Base-by-base conservation (phyloP, 1,284 basidiomycete genomes). In the Agroathelia rolfsii region DNA sequence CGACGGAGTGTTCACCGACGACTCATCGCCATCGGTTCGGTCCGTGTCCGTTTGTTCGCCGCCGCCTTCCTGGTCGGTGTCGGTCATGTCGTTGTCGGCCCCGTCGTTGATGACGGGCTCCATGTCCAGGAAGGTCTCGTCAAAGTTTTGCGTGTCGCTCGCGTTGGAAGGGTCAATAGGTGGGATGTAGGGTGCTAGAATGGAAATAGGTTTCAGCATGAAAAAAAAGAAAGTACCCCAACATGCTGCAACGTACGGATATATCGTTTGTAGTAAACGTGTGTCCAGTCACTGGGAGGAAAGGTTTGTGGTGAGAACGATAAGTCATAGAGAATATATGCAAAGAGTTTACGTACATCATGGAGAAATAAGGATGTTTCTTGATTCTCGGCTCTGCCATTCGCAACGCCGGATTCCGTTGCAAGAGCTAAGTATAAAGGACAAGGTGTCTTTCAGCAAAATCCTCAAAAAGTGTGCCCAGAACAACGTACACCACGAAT, bases 111-210 rank as follows among this genome's bases (percentile, higher is more conserved):
- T 72, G 36, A 84, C 77, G 23, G 87, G 87, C 44, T 85, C 81
- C 82, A 95, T 93, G 51, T 89, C 88, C 36, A 97, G 69, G 73
- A 95, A 97, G 20, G 88, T 83, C 46, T 94, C 88, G 54, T 97
- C 94, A 55, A 97, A 98, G 60, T 97, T 96, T 56, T 90, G 87
- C 42, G 88, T 94, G 70, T 98, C 94, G 50, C 80, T 82, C 44
- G 92, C 90, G 55, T 95, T 88, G 28, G 76, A 74, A 5, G 89
- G 87, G 53, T 97, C 88, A 48, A 93, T 87, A 12, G 86, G 81
- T 13, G 94, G 92, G 46, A 93, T 88, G 67, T 95, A 94, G n/a
- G 94, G 94, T 49, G 94, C 90, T 86, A 41, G n/a, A n/a, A n/a
- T 10, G n/a, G n/a, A n/a, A n/a, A n/a, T n/a, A n/a, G n/a, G n/a